Evolutionary conservation across 2,329 filamentous ascomycete genomes (phyloP), one percentile per base, ranked within the genome.

Genomic region (Colletotrichum somersetense): DNA sequence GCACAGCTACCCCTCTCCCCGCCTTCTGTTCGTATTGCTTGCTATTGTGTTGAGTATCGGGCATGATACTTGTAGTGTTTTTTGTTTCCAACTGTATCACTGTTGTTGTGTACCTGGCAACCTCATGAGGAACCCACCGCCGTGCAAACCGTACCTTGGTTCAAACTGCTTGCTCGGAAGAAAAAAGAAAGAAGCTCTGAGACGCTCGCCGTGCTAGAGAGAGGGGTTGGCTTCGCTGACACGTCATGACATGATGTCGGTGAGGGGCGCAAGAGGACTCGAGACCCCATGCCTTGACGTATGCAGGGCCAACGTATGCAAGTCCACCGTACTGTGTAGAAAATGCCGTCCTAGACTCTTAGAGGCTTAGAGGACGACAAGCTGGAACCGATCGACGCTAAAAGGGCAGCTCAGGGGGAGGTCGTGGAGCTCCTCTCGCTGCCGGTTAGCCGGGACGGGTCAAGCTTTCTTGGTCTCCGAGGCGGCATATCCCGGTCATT

Each of bases 391-490:
- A 52, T 50, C 46, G 48, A 46, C 14, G 23, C 58, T 63, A 23
- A 33, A 11, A 33, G 8, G 44, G 12, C 33, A 46, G 35, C 48
- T 42, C 48, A 33, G 35, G 26, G n/a, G n/a, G 42, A 16, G n/a
- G 30, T 11, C 52, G 62, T 71, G 68, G 52, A 58, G 68, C 65
- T 72, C n/a, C n/a, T n/a, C n/a, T n/a, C n/a, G n/a, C n/a, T n/a
- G 69, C 66, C 69, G 69, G 53, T 56, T 72, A 64, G 58, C 69
- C 69, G 69, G 38, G 53, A 50, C 16, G 44, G 42, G 46, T 62
- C 69, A 68, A 72, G 69, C 69, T 72, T 72, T 72, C 67, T 67
- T n/a, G 26, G 44, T 5, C 10, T n/a, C 38, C 62, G 48, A 38
- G 42, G 48, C 61, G 56, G 8, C 35, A 11, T 35, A 35, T 26